These are phyloP conservation scores for Sphagnum fallax DNA, from an alignment of 228 moss, liverwort and hornwort genomes.

Conservation along the genomic window DNA sequence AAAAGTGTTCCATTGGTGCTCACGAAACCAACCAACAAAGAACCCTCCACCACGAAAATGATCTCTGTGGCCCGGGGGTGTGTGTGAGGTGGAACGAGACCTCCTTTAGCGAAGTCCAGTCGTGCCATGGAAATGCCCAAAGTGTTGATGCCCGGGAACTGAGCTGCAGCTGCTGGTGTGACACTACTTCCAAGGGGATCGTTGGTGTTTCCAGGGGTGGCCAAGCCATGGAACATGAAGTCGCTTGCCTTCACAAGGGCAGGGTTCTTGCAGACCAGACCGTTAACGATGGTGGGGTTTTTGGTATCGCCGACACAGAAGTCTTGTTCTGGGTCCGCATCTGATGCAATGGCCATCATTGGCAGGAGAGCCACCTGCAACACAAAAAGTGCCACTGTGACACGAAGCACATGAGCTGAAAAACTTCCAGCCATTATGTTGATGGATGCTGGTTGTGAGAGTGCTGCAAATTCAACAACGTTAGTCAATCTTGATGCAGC, in stretches of 20 bases:
- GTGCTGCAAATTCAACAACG: too few relatives aligned
- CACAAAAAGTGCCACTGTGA: too few relatives aligned
- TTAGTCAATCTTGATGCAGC: too few relatives aligned
- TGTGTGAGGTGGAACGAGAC: constrained; percentile 10
- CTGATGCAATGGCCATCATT: neutral
- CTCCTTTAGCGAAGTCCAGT: neutral
- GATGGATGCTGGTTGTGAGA: too few relatives aligned
- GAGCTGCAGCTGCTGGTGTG: constrained; percentile 17
- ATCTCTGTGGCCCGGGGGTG: constrained; percentile 21
- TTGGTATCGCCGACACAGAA: constrained; percentile 11
- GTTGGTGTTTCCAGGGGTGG: constrained; percentile 14
- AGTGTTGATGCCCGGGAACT: constrained; percentile 5
- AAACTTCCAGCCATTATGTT: too few relatives aligned
- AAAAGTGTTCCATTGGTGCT: constrained; percentile 12
- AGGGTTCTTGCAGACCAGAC: constrained; percentile 7
- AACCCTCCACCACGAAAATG: constrained; percentile 13
- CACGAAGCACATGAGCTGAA: too few relatives aligned
- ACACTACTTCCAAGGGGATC: constrained; percentile 15
- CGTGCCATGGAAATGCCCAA: constrained; percentile 1
- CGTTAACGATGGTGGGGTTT: neutral
- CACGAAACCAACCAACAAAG: constrained; percentile 16
- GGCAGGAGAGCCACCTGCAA: too few relatives aligned
- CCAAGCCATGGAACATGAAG: constrained; percentile 1
- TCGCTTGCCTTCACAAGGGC: constrained; percentile 1
- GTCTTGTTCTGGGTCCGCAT: constrained; percentile 11